Conservation (phyloP, 495 filamentous ascomycete genomes). For the Cetradonia linearis region DNA sequence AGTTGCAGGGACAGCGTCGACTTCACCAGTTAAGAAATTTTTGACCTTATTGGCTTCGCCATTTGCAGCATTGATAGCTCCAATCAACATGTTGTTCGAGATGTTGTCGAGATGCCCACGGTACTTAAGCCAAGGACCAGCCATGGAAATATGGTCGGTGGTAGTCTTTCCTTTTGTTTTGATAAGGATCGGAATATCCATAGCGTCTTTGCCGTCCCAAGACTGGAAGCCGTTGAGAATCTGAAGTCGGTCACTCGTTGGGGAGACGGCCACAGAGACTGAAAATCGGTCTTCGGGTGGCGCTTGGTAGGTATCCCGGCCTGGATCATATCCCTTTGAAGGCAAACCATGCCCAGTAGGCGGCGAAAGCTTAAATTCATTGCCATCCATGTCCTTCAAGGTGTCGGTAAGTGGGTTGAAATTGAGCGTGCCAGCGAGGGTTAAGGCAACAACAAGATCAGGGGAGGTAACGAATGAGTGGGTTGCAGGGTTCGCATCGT, state of each 20-base stretch:
- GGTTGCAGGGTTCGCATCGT: conserved; percentile 97
- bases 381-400: conserved; percentile 93
- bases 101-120: conserved; percentile 99
- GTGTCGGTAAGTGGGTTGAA: conserved; percentile 96
- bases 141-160: conserved; percentile 99
- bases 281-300: conserved; percentile 67
- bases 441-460: conserved; percentile 79
- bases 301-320: conserved; percentile 92
- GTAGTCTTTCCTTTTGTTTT: conserved; percentile 98
- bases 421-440: conserved; percentile 78
- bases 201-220: conserved; percentile 93
- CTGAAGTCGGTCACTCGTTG: conserved; percentile 87
- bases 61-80: conserved; percentile 90
- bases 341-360: conserved; percentile 81
- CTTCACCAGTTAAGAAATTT: conserved; percentile 76
- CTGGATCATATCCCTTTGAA: conserved; percentile 75
- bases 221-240: conserved; percentile 72
- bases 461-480: conserved; percentile 99
- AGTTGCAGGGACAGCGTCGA: conserved; percentile 80
- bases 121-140: conserved; percentile 99
- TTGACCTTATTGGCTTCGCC: conserved; percentile 97
- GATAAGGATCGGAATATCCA: conserved; percentile 86
- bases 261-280: conserved; percentile 76
- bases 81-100: conserved; percentile 99
- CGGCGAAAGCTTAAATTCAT: conserved; percentile 76